These are phyloP conservation scores for Odontarrhena argentea DNA, from an alignment of 345 rosid species.

Conservation along the genomic window DNA sequence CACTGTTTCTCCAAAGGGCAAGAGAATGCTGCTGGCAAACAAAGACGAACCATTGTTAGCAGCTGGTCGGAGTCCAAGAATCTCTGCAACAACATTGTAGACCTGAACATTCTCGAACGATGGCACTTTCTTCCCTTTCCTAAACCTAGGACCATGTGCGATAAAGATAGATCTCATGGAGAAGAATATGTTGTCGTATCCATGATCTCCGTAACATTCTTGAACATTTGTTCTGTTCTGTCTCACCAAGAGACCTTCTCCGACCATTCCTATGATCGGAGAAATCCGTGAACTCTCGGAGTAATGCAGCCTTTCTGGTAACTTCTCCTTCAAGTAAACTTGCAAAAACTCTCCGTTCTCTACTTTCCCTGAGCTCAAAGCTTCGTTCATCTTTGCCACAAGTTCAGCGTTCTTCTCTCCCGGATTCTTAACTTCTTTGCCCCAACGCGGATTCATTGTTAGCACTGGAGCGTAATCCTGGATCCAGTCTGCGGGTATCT, in stretches of 20 bases:
- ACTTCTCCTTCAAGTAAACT: conserved; percentile 74
- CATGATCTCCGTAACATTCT: conserved; percentile 88
- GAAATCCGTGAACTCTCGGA: conserved; percentile 70
- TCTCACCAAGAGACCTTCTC: conserved; percentile 73
- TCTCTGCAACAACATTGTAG: conserved; percentile 76
- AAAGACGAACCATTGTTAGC: conserved; percentile 69
- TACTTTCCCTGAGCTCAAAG: conserved; percentile 66
- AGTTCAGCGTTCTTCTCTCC: conserved; percentile 41
- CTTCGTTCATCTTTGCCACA: conserved; percentile 74
- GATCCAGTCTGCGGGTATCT: conserved; percentile 69
- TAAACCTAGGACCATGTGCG: conserved; percentile 83
- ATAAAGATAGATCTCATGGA: conserved; percentile 91
- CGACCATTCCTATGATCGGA: conserved; percentile 71
- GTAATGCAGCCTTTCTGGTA: conserved; percentile 79
- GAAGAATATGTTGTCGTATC: conserved; percentile 80
- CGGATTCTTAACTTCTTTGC: conserved; percentile 37
- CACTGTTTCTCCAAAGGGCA: conserved; percentile 39
- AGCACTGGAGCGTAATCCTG: conserved; percentile 61
- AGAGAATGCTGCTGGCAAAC: conserved; percentile 53
- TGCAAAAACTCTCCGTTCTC: conserved; percentile 64
- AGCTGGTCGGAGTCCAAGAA: conserved; percentile 75
- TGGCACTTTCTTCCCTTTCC: conserved; percentile 71
- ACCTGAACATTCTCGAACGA: conserved; percentile 91
- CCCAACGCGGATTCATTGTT: conserved; percentile 65
- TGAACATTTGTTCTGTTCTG: conserved; percentile 52